Evolutionary conservation across 2,329 filamentous ascomycete genomes (phyloP).

Genomic region (Stachybotrys elegans): DNA sequence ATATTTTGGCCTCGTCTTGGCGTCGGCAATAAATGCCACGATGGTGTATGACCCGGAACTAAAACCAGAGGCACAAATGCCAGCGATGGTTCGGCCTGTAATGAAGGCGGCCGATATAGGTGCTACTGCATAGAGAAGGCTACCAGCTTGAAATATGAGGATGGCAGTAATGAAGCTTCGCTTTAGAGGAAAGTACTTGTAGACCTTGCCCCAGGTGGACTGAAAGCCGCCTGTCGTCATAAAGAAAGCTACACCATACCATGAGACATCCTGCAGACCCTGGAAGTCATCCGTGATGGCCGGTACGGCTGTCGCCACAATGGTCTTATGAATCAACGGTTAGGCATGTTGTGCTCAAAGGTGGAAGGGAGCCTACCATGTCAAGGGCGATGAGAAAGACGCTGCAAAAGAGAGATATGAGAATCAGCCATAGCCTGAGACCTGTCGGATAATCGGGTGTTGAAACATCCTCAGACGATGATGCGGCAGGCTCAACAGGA

Average conservation of each 20-base stretch:
- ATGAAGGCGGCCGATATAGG: constrained; percentile 36
- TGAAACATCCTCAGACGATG: no score
- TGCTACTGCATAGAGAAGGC: constrained; percentile 33
- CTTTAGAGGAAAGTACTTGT: constrained; percentile 40
- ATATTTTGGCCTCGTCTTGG: constrained; percentile 15
- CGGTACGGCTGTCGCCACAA: constrained; percentile 44
- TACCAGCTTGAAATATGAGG: constrained; percentile 43
- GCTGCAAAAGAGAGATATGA: constrained; percentile 10
- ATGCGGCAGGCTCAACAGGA: no score
- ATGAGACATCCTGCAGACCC: constrained; percentile 40
- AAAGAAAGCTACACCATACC: constrained; percentile 48
- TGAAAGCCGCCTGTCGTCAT: constrained; percentile 32
- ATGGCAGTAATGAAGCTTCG: constrained; percentile 36
- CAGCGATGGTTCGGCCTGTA: constrained; percentile 40
- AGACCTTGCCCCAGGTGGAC: constrained; percentile 32
- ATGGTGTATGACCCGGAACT: constrained; percentile 40
- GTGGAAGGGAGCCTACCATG: constrained; percentile 6
- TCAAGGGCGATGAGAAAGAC: constrained; percentile 11
- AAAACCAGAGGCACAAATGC: constrained; percentile 37
- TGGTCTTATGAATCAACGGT: constrained; percentile 35
- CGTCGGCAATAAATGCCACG: constrained; percentile 29
- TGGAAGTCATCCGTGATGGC: constrained; percentile 41
- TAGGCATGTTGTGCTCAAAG: neutral
- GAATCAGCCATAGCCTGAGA: constrained; percentile 7
- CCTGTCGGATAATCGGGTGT: constrained; percentile 9